Evolutionary conservation across 1,284 basidiomycete genomes (phyloP), one percentile per base, ranked within the genome.

Genomic region (Taiwanofungus camphoratus): DNA sequence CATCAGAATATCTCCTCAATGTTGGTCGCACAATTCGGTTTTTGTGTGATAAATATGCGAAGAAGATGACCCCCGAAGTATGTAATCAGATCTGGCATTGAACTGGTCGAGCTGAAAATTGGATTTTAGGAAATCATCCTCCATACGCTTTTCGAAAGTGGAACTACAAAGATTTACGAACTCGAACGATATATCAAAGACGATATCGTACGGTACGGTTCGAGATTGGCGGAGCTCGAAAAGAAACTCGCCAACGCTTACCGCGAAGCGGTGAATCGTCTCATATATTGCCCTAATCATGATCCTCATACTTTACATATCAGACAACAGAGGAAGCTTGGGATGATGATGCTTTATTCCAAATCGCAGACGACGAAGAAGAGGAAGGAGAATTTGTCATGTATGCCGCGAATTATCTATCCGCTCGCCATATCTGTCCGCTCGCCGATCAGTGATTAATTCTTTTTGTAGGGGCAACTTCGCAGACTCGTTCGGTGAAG

Each of bases 141-240:
- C 3, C 92, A 95, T 61, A 87, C 88, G 0, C 68, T 98, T 11
- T 88, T 92, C 50, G 89, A 95, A 64, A 89, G 87, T 48, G 92
- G 91, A 2, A 80, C 80, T 8, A 77, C 87, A 0, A 75, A 81
- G 42, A 69, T 92, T 11, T 73, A 78, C 43, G 82, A 87, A 49
- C 74, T 98, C 0, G 89, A 95, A 56, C 73, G 82, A 16, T 94
- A 97, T 62, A 80, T 98, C 58, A 78, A 79, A 39, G 92, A 97
- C 56, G 94, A 97, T 53, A 77, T 98, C 34, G 71, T 92, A 54
- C 76, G 90, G 37, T 87, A 95, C 57, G 87, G 90, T 2, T 64
- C 70, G 19, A 79, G 90, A 41, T 67, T 97, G 31, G 59, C 66
- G 2, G 92, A 95, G 31, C 69, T 94, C 40, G 84, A 92, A 63